phyloP scores from a whole-genome alignment of 257 asterid genomes.

The Solanum tarapatanum region DNA sequence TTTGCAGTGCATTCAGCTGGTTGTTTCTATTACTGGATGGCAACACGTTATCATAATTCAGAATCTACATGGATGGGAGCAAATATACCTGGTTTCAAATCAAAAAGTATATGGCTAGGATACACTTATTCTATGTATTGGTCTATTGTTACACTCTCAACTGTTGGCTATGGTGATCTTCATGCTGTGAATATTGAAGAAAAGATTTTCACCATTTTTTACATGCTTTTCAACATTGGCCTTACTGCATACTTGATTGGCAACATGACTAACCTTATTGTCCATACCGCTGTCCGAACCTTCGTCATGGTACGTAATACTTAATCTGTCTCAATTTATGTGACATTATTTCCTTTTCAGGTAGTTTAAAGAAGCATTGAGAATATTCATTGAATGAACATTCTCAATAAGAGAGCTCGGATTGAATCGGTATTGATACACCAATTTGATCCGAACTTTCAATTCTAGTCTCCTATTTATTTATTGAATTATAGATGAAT shows the following conservation, averaged over 20 bases:
- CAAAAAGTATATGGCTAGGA: constrained; percentile 58
- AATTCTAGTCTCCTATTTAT: background rate
- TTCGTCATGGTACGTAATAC: constrained; percentile 46
- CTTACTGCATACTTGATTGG: constrained; percentile 89
- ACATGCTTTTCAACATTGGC: constrained; percentile 94
- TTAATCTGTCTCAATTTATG: background rate
- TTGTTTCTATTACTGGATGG: constrained; percentile 84
- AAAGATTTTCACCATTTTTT: constrained; percentile 66
- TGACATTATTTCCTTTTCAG: background rate
- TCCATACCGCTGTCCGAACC: constrained; percentile 73
- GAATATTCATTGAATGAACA: background rate
- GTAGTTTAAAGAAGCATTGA: too few relatives aligned
- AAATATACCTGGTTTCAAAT: constrained; percentile 41
- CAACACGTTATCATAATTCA: constrained; percentile 34
- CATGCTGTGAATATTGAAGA: constrained; percentile 77
- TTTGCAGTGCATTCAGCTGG: constrained; percentile 83
- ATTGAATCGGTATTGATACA: background rate
- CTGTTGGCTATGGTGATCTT: constrained; percentile 91
- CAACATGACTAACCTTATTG: constrained; percentile 91
- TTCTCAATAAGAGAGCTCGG: background rate
- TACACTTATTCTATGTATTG: constrained; percentile 78
- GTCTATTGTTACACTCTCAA: constrained; percentile 81
- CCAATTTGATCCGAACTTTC: background rate
- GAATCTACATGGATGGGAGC: constrained; percentile 70
- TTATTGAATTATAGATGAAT: background rate